These are phyloP conservation scores for Reutealis trisperma DNA, from an alignment of 345 rosid genomes.

Conservation along the genomic window DNA sequence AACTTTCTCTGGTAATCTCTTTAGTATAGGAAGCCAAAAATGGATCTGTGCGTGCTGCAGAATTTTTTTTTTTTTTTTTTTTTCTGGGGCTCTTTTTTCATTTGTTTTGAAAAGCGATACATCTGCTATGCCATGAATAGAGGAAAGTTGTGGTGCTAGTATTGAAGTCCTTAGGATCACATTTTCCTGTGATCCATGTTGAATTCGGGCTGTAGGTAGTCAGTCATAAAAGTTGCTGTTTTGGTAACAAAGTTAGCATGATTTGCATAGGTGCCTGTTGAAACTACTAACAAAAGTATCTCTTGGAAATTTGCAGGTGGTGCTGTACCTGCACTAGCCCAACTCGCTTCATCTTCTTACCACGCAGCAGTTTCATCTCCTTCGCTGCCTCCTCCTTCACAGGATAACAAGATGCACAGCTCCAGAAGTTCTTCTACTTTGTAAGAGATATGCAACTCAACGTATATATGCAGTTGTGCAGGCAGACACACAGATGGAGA, in stretches of 20 bases:
- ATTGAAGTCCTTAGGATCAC: neutral
- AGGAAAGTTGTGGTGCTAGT: no score
- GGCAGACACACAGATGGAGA: neutral
- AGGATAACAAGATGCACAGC: conserved; percentile 56
- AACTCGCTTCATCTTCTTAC: conserved; percentile 80
- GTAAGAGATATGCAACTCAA: conserved; percentile 17
- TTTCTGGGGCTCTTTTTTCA: neutral
- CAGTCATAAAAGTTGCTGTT: neutral
- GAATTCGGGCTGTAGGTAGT: neutral
- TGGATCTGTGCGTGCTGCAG: neutral
- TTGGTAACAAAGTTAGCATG: no score
- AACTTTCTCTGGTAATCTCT: neutral
- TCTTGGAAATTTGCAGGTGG: conserved; percentile 58
- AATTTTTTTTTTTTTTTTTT: no score
- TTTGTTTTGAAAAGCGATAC: neutral
- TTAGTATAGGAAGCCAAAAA: neutral
- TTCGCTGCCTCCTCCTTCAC: conserved; percentile 42
- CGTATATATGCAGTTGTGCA: neutral
- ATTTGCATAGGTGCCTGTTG: neutral
- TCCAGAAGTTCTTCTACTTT: conserved; percentile 54
- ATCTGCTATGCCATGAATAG: neutral
- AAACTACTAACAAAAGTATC: conserved; percentile 7
- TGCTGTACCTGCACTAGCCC: conserved; percentile 78
- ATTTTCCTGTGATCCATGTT: conserved; percentile 10
- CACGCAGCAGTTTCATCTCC: conserved; percentile 62